phyloP scores from a whole-genome alignment of 495 filamentous ascomycete species.

The Penicillium macrosclerotiorum region DNA sequence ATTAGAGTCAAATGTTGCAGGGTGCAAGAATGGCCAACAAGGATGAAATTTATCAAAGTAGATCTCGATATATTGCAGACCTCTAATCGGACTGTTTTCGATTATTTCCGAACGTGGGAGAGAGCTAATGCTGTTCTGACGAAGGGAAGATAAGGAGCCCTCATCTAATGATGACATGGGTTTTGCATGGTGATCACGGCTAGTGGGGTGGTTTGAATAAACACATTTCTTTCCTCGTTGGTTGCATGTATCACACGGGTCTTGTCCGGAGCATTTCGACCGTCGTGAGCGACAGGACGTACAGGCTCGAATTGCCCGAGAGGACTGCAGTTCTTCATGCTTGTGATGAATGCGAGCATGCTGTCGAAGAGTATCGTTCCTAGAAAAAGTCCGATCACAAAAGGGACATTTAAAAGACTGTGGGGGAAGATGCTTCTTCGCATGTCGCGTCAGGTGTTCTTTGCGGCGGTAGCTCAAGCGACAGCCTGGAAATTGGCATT shows the following conservation, averaged over 20 bases:
- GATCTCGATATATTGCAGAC: conserved; percentile 1
- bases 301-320: conserved; percentile 5
- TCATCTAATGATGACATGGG: not conserved
- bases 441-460: conserved; percentile 6
- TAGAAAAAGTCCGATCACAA: not conserved
- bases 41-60: conserved; percentile 19
- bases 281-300: conserved; percentile 5
- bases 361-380: conserved; percentile 1
- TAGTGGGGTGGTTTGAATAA: too few relatives aligned
- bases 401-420: conserved; percentile 1
- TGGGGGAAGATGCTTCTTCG: not conserved
- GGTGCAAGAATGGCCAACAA: conserved; percentile 14
- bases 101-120: not conserved
- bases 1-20: conserved; percentile 17
- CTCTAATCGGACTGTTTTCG: not conserved
- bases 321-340: not conserved
- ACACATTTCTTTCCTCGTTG: not conserved
- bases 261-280: conserved; percentile 9
- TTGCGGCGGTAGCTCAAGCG: conserved; percentile 5
- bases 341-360: conserved; percentile 1
- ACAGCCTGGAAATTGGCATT: conserved; percentile 4
- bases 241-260: conserved; percentile 3
- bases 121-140: not conserved
- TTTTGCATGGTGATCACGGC: too few relatives aligned
- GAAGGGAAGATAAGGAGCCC: not conserved